These are phyloP conservation scores for Starmerella tilneyi DNA, from an alignment of 805 yeast genomes.

Conservation along the genomic window DNA sequence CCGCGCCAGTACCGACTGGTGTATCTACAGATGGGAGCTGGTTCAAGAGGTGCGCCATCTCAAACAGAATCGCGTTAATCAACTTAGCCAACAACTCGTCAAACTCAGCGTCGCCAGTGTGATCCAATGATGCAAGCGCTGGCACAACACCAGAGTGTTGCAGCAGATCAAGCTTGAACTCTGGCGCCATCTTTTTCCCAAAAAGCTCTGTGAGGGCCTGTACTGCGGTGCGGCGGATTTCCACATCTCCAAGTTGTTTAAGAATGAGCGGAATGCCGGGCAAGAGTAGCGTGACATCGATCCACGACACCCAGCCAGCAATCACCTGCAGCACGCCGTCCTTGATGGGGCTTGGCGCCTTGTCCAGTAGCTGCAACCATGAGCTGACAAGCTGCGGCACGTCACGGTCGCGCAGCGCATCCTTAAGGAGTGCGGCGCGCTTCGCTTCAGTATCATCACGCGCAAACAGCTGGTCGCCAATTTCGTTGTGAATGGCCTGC, in stretches of 20 bases:
- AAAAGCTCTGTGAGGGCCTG: constrained; percentile 53
- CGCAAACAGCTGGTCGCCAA: constrained; percentile 80
- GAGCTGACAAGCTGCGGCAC: constrained; percentile 37
- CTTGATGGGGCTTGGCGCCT: constrained; percentile 37
- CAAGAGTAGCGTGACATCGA: constrained; percentile 66
- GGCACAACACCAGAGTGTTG: constrained; percentile 56
- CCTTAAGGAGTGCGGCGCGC: constrained; percentile 66
- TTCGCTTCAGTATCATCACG: constrained; percentile 50
- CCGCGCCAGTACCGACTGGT: constrained; percentile 16
- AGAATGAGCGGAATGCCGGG: constrained; percentile 44
- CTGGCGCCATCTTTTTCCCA: constrained; percentile 67
- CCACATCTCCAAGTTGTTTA: constrained; percentile 41
- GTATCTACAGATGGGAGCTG: constrained; percentile 15
- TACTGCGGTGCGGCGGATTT: constrained; percentile 44
- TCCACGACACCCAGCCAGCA: constrained; percentile 89
- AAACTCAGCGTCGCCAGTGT: constrained; percentile 46
- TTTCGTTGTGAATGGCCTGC: constrained; percentile 71
- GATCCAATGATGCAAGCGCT: constrained; percentile 29
- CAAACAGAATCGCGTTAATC: constrained; percentile 62
- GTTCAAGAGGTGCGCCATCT: constrained; percentile 39
- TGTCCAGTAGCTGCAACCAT: constrained; percentile 14
- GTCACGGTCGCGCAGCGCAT: constrained; percentile 66
- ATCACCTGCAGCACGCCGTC: constrained; percentile 52
- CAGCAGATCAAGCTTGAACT: constrained; percentile 58
- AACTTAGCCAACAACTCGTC: constrained; percentile 68